Percentiles rank a stretch among this genome's conserved stretches.
Evolutionary conservation across 2,329 filamentous ascomycete species (phyloP).

Genomic region (Dothistroma pini): DNA sequence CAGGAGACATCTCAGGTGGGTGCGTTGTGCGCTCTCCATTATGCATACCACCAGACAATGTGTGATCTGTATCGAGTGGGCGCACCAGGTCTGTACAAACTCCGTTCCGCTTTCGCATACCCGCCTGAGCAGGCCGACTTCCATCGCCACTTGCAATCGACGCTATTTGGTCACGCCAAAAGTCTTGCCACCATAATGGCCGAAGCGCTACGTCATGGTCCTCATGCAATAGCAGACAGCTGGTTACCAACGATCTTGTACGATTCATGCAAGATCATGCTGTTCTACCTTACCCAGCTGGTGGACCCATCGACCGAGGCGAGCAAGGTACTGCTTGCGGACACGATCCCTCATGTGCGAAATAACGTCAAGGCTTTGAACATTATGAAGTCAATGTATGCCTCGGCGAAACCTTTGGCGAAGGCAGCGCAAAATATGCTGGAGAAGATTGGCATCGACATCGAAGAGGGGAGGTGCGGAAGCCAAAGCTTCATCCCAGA

Average conservation of each 20-base stretch:
- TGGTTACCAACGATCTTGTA: conserved; percentile 26
- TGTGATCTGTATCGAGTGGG: conserved; percentile 25
- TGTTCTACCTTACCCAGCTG: conserved; percentile 26
- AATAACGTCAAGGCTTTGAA: conserved; percentile 26
- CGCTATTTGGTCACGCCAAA: conserved; percentile 23
- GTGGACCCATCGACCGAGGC: conserved; percentile 21
- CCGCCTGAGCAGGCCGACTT: conserved; percentile 23
- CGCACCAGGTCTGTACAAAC: conserved; percentile 24
- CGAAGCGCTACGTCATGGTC: conserved; percentile 24
- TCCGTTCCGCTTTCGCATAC: conserved; percentile 22
- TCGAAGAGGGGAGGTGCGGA: conserved; percentile 15
- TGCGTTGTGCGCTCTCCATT: conserved; percentile 23
- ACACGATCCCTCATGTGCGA: conserved; percentile 24
- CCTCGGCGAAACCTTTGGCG: conserved; percentile 21
- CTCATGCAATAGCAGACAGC: conserved; percentile 25
- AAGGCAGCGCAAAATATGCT: conserved; percentile 25
- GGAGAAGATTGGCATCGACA: conserved; percentile 23
- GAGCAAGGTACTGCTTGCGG: conserved; percentile 20
- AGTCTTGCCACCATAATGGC: conserved; percentile 25
- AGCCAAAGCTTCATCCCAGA: conserved; percentile 23
- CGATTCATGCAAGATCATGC: conserved; percentile 27
- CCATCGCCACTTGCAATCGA: conserved; percentile 21
- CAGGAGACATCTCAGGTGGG: conserved; percentile 26
- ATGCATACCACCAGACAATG: conserved; percentile 27
- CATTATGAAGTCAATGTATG: conserved; percentile 26